These are phyloP conservation scores for Ceriops zippeliana DNA, from an alignment of 345 rosid species.

Conservation along the genomic window DNA sequence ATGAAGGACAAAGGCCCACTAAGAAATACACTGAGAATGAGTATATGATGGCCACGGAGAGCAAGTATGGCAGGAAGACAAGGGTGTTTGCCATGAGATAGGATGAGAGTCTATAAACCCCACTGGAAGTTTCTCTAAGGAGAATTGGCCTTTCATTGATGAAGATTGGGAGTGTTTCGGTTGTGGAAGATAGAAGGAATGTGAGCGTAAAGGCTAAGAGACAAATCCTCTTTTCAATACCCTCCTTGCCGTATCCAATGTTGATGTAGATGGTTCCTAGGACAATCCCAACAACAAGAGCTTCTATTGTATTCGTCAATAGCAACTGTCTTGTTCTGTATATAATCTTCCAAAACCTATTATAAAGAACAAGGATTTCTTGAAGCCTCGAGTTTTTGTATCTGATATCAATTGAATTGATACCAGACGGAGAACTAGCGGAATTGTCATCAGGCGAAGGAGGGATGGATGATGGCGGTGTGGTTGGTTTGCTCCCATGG, in stretches of 20 bases:
- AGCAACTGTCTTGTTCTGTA: constrained; percentile 83
- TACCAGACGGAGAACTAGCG: background rate
- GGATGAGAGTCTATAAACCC: constrained; percentile 79
- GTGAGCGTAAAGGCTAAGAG: constrained; percentile 95
- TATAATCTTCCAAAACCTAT: constrained; percentile 75
- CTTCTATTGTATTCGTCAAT: constrained; percentile 71
- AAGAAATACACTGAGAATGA: constrained; percentile 72
- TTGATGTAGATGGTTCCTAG: constrained; percentile 83
- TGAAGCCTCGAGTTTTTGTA: constrained; percentile 57
- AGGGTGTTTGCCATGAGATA: constrained; percentile 77
- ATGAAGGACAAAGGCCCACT: constrained; percentile 74
- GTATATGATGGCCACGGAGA: constrained; percentile 59
- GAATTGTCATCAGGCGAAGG: constrained; percentile 12
- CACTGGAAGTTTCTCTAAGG: constrained; percentile 73
- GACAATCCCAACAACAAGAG: constrained; percentile 83
- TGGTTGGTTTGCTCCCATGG: constrained; percentile 23
- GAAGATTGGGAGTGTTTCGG: constrained; percentile 91
- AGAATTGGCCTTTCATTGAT: constrained; percentile 82
- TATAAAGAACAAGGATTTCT: constrained; percentile 51
- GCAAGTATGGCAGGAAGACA: constrained; percentile 77
- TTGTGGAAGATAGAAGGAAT: constrained; percentile 88
- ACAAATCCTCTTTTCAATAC: constrained; percentile 78
- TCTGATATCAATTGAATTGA: constrained; percentile 15
- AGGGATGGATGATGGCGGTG: constrained; percentile 21
- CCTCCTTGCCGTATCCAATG: constrained; percentile 63